Conservation (phyloP, 768 basidiomycete species). For the Rhodosporidiobolus odoratus region DNA sequence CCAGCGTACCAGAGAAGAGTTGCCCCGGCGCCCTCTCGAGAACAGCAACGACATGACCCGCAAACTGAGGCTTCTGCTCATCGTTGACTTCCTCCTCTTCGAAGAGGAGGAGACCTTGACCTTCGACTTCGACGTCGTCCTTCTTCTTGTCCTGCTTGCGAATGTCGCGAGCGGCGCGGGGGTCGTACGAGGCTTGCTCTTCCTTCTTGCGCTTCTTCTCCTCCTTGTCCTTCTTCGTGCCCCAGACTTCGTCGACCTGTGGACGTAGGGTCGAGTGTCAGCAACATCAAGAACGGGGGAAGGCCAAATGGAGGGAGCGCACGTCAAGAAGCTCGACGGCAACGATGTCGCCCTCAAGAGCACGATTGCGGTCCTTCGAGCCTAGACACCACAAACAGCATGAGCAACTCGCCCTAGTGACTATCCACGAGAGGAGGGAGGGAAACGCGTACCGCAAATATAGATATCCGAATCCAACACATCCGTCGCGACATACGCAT, state of each 20-base stretch:
- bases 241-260: constrained; percentile 48
- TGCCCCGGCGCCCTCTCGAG: constrained; percentile 99
- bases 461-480: constrained; percentile 98
- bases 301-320: constrained; percentile 44
- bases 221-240: constrained; percentile 99
- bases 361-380: constrained; percentile 96
- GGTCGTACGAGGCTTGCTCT: constrained; percentile 91
- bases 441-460: constrained; percentile 57
- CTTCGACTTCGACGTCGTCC: constrained; percentile 99
- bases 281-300: not conserved
- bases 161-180: constrained; percentile 53
- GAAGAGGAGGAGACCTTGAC: constrained; percentile 91
- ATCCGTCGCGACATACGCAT: constrained; percentile 97
- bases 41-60: constrained; percentile 98
- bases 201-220: constrained; percentile 99
- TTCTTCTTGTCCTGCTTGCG: constrained; percentile 99
- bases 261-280: too few relatives aligned
- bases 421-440: not conserved
- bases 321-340: constrained; percentile 97
- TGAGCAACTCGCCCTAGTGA: not conserved
- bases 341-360: constrained; percentile 95
- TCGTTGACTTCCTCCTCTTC: constrained; percentile 99
- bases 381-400: constrained; percentile 49
- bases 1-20: constrained; percentile 93
- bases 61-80: constrained; percentile 95